Percentiles rank a stretch among this genome's conserved stretches.
These are phyloP conservation scores for Epichloe aotearoae DNA, from an alignment of 2,329 filamentous ascomycete species.

Conservation along the genomic window DNA sequence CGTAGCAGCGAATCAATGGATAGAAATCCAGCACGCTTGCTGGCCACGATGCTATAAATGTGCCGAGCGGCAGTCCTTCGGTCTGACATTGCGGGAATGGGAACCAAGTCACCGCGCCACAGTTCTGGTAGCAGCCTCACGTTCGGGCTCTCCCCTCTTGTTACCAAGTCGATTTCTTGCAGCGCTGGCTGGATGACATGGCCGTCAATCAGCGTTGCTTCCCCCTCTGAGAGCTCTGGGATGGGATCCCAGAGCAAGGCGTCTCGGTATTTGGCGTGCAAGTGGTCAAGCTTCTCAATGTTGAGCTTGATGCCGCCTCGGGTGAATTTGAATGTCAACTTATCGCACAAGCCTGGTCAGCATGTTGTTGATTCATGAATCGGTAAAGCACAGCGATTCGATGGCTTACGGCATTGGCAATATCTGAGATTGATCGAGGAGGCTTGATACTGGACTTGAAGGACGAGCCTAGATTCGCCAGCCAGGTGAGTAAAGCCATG, in stretches of 20 bases:
- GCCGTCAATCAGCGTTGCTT: slow-evolving; percentile 12
- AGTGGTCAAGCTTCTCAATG: slow-evolving; percentile 63
- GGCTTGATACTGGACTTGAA: slow-evolving; percentile 15
- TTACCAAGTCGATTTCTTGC: slow-evolving; percentile 12
- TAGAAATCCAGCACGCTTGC: slow-evolving; percentile 14
- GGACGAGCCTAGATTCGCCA: slow-evolving; percentile 49
- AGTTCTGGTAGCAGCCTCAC: slow-evolving; percentile 3
- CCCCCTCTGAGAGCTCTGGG: slow-evolving; percentile 11
- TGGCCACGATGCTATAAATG: slow-evolving; percentile 10
- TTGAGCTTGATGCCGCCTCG: slow-evolving; percentile 79
- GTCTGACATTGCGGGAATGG: slow-evolving; percentile 14
- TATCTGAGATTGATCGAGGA: slow-evolving; percentile 44
- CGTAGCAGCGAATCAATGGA: slow-evolving; percentile 11
- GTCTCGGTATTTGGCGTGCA: slow-evolving; percentile 55
- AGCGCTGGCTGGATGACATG: slow-evolving; percentile 12
- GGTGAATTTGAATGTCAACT: slow-evolving; percentile 82
- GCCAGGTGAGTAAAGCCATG: slow-evolving; percentile 57
- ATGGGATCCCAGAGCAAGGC: slow-evolving; percentile 17
- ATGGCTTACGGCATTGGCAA: slow-evolving; percentile 50
- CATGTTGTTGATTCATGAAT: background rate
- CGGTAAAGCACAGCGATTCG: no score
- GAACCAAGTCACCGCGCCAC: slow-evolving; percentile 14
- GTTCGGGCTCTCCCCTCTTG: slow-evolving; percentile 5
- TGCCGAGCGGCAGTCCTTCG: slow-evolving; percentile 10
- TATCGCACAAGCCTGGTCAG: slow-evolving; percentile 21